These are phyloP conservation scores for Cyphellophora europaea DNA, from an alignment of 2,329 filamentous ascomycete species.

Conservation along the genomic window DNA sequence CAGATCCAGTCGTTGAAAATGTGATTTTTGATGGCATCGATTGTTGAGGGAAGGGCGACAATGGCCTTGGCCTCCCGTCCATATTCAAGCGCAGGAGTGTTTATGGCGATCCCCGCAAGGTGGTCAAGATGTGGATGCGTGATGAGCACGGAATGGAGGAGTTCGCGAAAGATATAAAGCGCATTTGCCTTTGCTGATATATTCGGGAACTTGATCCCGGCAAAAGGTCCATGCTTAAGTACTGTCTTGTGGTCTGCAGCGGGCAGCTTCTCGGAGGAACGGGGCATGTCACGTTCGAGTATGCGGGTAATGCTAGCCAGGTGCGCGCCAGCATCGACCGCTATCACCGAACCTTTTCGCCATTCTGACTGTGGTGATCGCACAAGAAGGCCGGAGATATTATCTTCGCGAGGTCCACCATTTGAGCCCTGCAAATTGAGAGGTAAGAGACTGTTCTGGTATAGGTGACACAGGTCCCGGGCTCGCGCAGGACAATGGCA, in stretches of 20 bases:
- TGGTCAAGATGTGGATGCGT: conserved; percentile 98
- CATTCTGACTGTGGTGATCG: conserved; percentile 71
- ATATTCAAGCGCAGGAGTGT: conserved; percentile 77
- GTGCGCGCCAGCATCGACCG: conserved; percentile 90
- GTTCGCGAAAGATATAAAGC: conserved; percentile 63
- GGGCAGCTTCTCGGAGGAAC: conserved; percentile 18
- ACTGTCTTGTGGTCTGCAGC: conserved; percentile 18
- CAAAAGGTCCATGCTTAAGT: conserved; percentile 61
- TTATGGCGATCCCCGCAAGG: conserved; percentile 82
- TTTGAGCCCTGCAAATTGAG: conserved; percentile 72
- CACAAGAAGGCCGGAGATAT: conserved; percentile 81
- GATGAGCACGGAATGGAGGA: conserved; percentile 83
- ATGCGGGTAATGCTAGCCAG: conserved; percentile 76
- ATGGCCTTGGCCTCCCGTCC: conserved; percentile 71
- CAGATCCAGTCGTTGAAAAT: conserved; percentile 98
- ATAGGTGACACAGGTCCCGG: not conserved
- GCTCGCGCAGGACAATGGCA: not conserved
- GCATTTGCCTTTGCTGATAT: conserved; percentile 66
- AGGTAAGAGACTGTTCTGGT: not conserved
- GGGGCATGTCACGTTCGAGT: conserved; percentile 49
- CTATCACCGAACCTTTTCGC: conserved; percentile 72
- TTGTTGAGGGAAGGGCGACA: conserved; percentile 78
- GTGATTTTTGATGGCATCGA: conserved; percentile 82
- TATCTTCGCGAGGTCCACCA: conserved; percentile 82
- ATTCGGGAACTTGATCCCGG: conserved; percentile 63